A percentile compares a stretch with the other conserved stretches of the same genome.
Conservation (phyloP, 2,329 filamentous ascomycete genomes). For the Apiospora rasikravindrae region DNA sequence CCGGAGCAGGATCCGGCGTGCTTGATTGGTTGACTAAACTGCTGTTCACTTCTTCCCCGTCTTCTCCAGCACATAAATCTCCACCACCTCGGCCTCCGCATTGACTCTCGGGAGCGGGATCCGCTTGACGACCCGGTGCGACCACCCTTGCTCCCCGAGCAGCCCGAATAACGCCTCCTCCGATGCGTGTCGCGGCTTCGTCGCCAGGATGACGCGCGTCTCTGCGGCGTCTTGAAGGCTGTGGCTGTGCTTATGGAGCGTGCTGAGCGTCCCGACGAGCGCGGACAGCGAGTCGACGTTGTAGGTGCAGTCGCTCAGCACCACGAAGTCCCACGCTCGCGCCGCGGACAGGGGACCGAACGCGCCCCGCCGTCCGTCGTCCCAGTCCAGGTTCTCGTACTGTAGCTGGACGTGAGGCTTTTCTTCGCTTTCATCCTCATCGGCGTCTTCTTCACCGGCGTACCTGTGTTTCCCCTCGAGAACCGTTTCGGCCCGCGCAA, state of each 20-base stretch:
- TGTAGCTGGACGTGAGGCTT: slow-evolving; percentile 33
- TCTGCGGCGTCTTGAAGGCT: slow-evolving; percentile 14
- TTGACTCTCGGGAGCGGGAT: slow-evolving; percentile 54
- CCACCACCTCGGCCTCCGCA: slow-evolving; percentile 50
- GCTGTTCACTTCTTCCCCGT: not conserved
- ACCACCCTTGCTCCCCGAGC: slow-evolving; percentile 53
- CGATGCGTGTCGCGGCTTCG: slow-evolving; percentile 61
- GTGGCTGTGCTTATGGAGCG: slow-evolving; percentile 49
- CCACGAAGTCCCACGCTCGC: slow-evolving; percentile 56
- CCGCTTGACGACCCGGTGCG: slow-evolving; percentile 44
- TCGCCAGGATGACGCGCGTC: slow-evolving; percentile 58
- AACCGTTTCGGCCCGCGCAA: slow-evolving; percentile 34
- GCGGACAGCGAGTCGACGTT: slow-evolving; percentile 61
- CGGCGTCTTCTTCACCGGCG: not conserved
- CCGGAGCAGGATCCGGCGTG: not conserved
- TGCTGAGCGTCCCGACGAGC: slow-evolving; percentile 58
- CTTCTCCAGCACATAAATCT: slow-evolving; percentile 58
- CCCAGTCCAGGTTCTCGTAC: slow-evolving; percentile 65
- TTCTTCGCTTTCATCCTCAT: not conserved
- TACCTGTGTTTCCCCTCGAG: not conserved
- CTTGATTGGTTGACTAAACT: not conserved
- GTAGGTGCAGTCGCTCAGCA: slow-evolving; percentile 67
- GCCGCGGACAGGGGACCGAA: slow-evolving; percentile 49
- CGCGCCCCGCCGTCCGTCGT: slow-evolving; percentile 50
- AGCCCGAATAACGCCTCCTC: slow-evolving; percentile 56